Percentiles rank a stretch among this genome's conserved stretches.
Evolutionary conservation across 257 asterid species (phyloP).

Genomic region (Datura wrightii): DNA sequence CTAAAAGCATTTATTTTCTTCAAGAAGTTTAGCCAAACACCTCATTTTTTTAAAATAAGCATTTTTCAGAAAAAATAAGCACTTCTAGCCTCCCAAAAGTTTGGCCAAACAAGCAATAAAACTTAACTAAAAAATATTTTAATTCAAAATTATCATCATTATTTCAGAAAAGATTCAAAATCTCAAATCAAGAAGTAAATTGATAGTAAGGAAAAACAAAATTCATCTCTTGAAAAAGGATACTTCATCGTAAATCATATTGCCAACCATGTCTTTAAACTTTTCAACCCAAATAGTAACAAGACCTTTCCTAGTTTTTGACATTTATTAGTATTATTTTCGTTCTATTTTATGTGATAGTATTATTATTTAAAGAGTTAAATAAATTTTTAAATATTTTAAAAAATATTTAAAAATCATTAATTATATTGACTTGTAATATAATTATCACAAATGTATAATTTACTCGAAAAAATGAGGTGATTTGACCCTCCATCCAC

Average conservation of each 20-base stretch:
- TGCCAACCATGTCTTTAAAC: background rate
- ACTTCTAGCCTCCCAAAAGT: no score
- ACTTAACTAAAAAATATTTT: no score
- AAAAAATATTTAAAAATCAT: background rate
- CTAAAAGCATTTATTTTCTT: no score
- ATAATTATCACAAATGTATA: no score
- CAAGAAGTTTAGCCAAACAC: no score
- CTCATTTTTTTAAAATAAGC: no score
- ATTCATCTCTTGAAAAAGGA: background rate
- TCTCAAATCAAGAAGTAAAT: no score
- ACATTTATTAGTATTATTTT: background rate
- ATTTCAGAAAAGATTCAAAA: no score
- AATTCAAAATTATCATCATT: no score
- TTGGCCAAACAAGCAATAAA: no score
- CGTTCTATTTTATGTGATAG: background rate
- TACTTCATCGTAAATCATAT: background rate
- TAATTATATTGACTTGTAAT: background rate
- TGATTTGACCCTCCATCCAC: fast-evolving
- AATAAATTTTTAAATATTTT: background rate
- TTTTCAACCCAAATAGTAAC: background rate
- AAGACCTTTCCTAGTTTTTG: background rate
- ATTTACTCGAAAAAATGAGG: background rate
- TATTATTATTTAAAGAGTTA: background rate
- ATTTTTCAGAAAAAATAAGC: no score
- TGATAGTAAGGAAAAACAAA: background rate